phyloP scores from a whole-genome alignment of 1,139 yeast species.

The Nakaseomyces nivariensis region DNA sequence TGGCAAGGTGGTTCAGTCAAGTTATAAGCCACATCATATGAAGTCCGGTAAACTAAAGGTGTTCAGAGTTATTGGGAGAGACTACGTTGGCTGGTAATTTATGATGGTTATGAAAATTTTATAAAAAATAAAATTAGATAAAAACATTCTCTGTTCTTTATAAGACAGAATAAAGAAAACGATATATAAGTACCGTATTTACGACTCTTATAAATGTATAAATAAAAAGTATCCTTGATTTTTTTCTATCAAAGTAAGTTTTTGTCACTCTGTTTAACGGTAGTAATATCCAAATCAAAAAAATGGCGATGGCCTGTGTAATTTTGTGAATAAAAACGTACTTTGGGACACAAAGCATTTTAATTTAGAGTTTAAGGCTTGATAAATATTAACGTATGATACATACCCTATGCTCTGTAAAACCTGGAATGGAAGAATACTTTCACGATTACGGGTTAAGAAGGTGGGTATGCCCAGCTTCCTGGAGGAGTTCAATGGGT shows the following conservation, averaged over 20 bases:
- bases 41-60: conserved; percentile 72
- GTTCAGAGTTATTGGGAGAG: conserved; percentile 60
- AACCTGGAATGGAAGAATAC: not conserved
- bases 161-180: not conserved
- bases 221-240: not conserved
- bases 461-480: not conserved
- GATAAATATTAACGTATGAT: not conserved
- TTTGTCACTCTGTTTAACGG: not conserved
- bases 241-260: not conserved
- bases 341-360: too few relatives aligned
- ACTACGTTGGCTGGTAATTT: conserved; percentile 48
- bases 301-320: too few relatives aligned
- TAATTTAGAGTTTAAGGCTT: too few relatives aligned
- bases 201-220: not conserved
- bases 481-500: not conserved
- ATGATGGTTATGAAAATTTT: too few relatives aligned
- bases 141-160: too few relatives aligned
- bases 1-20: conserved; percentile 49
- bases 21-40: conserved; percentile 63
- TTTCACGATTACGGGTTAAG: not conserved
- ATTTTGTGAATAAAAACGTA: too few relatives aligned
- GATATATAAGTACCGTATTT: not conserved
- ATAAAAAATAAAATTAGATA: too few relatives aligned
- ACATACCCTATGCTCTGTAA: not conserved
- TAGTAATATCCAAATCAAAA: too few relatives aligned